A percentile compares a stretch with the other conserved stretches of the same genome.
phyloP scores from a whole-genome alignment of 2,329 filamentous ascomycete genomes.

The Arthrobotrys megalospora region DNA sequence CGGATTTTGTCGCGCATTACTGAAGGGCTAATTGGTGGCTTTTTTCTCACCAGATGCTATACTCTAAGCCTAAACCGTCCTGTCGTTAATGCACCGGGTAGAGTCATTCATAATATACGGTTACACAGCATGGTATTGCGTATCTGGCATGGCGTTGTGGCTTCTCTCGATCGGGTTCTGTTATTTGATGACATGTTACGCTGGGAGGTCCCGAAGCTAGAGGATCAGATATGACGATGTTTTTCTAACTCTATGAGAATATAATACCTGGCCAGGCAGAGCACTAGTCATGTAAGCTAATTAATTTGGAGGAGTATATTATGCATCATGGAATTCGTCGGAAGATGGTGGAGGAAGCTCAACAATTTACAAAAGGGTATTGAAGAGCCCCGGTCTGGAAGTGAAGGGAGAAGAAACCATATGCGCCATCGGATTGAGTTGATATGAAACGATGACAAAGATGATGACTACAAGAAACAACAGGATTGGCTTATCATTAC shows the following conservation, averaged over 20 bases:
- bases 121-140: conserved; percentile 59
- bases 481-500: conserved; percentile 24
- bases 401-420: not conserved
- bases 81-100: conserved; percentile 1
- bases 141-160: conserved; percentile 30
- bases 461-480: conserved; percentile 47
- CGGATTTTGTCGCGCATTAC: conserved; percentile 17
- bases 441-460: conserved; percentile 35
- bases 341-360: not conserved
- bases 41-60: not conserved
- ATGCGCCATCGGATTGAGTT: conserved; percentile 14
- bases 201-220: not conserved
- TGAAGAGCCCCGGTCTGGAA: not conserved
- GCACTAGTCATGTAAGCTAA: not conserved
- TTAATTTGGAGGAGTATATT: not conserved
- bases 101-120: not conserved
- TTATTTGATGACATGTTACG: not conserved
- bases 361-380: not conserved
- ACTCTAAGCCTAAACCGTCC: conserved; percentile 4
- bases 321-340: not conserved
- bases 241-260: conserved; percentile 4
- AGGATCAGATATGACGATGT: not conserved
- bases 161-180: conserved; percentile 16
- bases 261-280: too few species aligned
- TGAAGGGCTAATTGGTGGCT: not conserved